Evolutionary conservation across 192 early-diverging fungal species (phyloP), one percentile per base, ranked within the genome.

Genomic region (Coemansia aciculifera): DNA sequence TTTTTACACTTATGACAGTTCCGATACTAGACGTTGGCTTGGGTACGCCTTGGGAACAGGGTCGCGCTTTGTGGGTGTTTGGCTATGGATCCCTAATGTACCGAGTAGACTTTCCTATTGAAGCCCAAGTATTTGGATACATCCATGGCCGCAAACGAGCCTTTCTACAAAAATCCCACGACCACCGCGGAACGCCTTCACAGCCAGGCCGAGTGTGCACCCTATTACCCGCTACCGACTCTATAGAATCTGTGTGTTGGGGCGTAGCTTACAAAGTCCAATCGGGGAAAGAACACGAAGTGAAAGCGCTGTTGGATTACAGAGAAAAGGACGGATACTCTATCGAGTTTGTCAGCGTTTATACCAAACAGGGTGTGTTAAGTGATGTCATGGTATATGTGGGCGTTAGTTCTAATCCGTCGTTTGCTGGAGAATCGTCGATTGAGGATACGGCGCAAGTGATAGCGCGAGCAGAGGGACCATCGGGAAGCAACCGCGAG

Each of bases 301-400:
- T 95, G 6, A 83, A 85, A 36, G 83, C 79, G 21, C 92, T 95
- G 48, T 72, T 98, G 52, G 94, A 95, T 63, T 87, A 92, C 72
- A 84, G 95, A 31, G 95, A 98, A 84, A 95, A 93, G 75, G 91
- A 93, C 68, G 95, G 95, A 3, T 98, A 98, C 65, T 78, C 87
- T 4, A 79, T 85, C 17, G 87, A 89, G 34, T 74, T 82, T 40
- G 77, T 88, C 11, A 84, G 90, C 27, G 88, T 94, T 12, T 92
- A 75, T 74, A 74, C 80, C 17, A 64, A 88, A 70, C 24, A 29
- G 8, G 27, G 51, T 9, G 51, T 54, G 2, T 3, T 54, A 10
- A 0, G 12, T 3, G 27, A 29, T 3, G 94, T 92, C 2, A 68
- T 92, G 67, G 90, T 93, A 29, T 96, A 95, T 64, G 89, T 95